These are phyloP conservation scores for Aspergillus sp. DNA, from an alignment of 2,329 filamentous ascomycete species.

Conservation along the genomic window DNA sequence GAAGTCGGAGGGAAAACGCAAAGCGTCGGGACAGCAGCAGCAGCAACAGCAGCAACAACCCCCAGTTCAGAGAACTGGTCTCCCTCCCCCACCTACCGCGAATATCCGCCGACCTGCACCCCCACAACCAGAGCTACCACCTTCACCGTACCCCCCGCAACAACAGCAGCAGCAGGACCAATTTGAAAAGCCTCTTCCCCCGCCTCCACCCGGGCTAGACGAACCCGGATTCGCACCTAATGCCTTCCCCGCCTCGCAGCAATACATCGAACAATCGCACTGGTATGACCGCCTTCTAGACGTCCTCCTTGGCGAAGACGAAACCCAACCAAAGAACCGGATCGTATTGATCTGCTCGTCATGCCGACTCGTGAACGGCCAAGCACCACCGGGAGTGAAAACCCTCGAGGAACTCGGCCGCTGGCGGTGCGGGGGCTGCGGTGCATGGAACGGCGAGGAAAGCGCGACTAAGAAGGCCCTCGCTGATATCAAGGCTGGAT, in stretches of 20 bases:
- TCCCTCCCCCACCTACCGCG: constrained; percentile 64
- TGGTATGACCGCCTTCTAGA: constrained; percentile 98
- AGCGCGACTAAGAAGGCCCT: constrained; percentile 74
- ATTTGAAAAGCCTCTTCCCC: constrained; percentile 20
- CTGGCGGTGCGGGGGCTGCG: constrained; percentile 89
- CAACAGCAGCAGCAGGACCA: background rate
- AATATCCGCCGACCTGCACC: constrained; percentile 51
- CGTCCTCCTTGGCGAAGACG: constrained; percentile 89
- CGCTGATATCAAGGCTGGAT: constrained; percentile 55
- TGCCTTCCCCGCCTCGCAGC: constrained; percentile 40
- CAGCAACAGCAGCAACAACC: constrained; percentile 21
- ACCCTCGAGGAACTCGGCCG: constrained; percentile 74
- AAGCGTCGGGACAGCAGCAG: constrained; percentile 10
- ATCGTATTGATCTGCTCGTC: constrained; percentile 79
- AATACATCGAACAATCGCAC: constrained; percentile 51
- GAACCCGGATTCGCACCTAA: constrained; percentile 50
- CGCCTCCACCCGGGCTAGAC: constrained; percentile 26
- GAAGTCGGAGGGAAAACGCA: constrained; percentile 22
- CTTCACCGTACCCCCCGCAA: constrained; percentile 4
- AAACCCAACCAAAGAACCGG: constrained; percentile 87
- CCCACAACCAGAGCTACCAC: constrained; percentile 9
- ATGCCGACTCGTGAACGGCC: constrained; percentile 90
- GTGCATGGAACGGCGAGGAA: constrained; percentile 75
- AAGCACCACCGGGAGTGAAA: constrained; percentile 84
- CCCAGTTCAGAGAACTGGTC: constrained; percentile 49